Evolutionary conservation across 257 asterid species (phyloP).

Genomic region (Knoxia roxburghii): DNA sequence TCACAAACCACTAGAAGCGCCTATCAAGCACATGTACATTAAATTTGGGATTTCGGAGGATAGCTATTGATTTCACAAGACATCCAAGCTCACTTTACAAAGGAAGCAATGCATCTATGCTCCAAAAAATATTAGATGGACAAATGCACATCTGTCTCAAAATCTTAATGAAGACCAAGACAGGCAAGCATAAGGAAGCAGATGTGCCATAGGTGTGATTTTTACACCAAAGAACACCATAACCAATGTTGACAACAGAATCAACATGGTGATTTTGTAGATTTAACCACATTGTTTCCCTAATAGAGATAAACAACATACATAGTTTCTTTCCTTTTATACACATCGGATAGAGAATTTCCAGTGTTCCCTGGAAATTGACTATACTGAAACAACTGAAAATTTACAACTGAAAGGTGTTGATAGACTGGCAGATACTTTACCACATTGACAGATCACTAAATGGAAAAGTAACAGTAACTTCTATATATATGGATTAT

Average conservation of each 20-base stretch:
- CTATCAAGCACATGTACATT: not conserved
- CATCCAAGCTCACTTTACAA: not conserved
- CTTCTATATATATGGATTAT: not conserved
- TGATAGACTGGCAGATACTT: too few relatives aligned
- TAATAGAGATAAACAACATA: not conserved
- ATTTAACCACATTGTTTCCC: not conserved
- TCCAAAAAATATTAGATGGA: not conserved
- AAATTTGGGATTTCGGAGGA: not conserved
- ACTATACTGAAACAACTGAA: not conserved
- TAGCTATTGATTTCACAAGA: not conserved
- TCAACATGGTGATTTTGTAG: not conserved
- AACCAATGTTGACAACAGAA: not conserved
- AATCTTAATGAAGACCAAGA: not conserved
- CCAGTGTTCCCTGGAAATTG: not conserved
- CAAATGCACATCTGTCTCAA: not conserved
- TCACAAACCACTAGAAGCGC: constrained; percentile 76
- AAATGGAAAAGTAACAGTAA: not conserved
- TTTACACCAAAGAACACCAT: not conserved
- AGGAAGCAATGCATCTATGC: not conserved
- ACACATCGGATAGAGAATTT: not conserved
- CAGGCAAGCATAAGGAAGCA: not conserved
- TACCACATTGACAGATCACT: not conserved
- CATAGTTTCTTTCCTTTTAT: not conserved
- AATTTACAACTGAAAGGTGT: not conserved
- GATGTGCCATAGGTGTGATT: not conserved